Percentiles rank a stretch among this genome's conserved stretches.
These are phyloP conservation scores for Aspergillus biplanus DNA, from an alignment of 495 filamentous ascomycete species.

Conservation along the genomic window DNA sequence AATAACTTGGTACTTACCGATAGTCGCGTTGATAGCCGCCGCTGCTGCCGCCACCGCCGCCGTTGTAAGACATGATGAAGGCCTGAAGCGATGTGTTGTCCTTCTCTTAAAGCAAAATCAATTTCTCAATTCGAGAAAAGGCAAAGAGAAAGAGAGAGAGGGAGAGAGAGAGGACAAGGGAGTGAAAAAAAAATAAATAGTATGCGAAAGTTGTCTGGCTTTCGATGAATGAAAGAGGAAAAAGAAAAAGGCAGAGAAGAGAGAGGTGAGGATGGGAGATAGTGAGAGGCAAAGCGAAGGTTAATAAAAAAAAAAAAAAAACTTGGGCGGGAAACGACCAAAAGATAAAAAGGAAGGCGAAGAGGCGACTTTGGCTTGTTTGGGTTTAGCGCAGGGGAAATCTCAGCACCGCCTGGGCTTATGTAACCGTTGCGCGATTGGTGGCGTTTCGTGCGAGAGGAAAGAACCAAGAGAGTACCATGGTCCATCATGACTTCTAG, in stretches of 20 bases:
- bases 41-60: conserved; percentile 30
- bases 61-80: conserved; percentile 68
- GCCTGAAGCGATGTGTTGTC: conserved; percentile 33
- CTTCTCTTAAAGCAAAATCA: conserved; percentile 16
- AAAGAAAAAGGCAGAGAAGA: conserved; percentile 32
- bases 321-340: conserved; percentile 17
- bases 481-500: not conserved
- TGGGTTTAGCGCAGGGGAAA: conserved; percentile 28
- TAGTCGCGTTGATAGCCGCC: conserved; percentile 62
- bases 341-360: conserved; percentile 24
- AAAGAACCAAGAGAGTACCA: not conserved
- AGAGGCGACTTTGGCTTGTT: conserved; percentile 27
- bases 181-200: conserved; percentile 17
- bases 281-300: conserved; percentile 30
- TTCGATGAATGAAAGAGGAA: conserved; percentile 16
- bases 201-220: conserved; percentile 2
- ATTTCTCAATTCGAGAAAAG: conserved; percentile 12
- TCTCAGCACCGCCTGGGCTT: conserved; percentile 18
- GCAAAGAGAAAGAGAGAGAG: conserved; percentile 6
- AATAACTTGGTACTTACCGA: conserved; percentile 38
- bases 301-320: conserved; percentile 21
- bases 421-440: conserved; percentile 8
- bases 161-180: conserved; percentile 25
- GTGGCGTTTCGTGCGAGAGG: conserved; percentile 4
- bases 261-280: conserved; percentile 28